Percentiles rank a stretch among this genome's conserved stretches.
These are phyloP conservation scores for Teratosphaeria gauchensis DNA, from an alignment of 2,329 filamentous ascomycete genomes.

Conservation along the genomic window DNA sequence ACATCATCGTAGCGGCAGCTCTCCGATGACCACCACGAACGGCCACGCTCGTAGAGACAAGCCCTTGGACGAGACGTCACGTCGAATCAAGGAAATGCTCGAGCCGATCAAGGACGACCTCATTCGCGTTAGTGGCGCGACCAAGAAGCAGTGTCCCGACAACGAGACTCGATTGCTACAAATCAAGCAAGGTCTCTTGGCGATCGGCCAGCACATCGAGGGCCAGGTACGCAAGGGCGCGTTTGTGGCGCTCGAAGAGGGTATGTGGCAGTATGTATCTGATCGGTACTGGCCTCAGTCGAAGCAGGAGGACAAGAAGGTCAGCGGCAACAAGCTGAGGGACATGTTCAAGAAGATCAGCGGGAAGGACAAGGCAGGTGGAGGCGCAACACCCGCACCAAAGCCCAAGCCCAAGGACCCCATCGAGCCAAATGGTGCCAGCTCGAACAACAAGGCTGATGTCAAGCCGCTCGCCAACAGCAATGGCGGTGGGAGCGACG, in stretches of 20 bases:
- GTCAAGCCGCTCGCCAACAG: background rate
- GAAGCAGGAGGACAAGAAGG: conserved; percentile 24
- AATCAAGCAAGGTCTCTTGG: conserved; percentile 51
- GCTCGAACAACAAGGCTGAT: background rate
- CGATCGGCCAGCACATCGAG: conserved; percentile 54
- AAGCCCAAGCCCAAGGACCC: background rate
- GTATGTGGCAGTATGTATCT: conserved; percentile 27
- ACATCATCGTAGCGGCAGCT: conserved; percentile 35
- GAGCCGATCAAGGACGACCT: conserved; percentile 53
- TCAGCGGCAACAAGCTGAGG: conserved; percentile 26
- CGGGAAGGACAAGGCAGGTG: conserved; percentile 13
- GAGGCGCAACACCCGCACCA: background rate
- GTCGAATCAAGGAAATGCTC: conserved; percentile 43
- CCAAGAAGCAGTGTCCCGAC: conserved; percentile 52
- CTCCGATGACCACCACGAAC: conserved; percentile 16
- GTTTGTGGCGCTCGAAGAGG: conserved; percentile 17
- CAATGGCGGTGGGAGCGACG: background rate
- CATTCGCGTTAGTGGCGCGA: conserved; percentile 50
- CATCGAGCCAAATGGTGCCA: background rate
- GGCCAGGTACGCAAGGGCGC: conserved; percentile 27
- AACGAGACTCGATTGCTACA: conserved; percentile 53
- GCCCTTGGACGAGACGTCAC: conserved; percentile 36
- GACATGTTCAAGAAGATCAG: conserved; percentile 29
- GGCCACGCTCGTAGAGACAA: conserved; percentile 24
- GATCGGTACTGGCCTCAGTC: conserved; percentile 28